phyloP scores from a whole-genome alignment of 2,329 filamentous ascomycete species.

The Epichloe sibirici region DNA sequence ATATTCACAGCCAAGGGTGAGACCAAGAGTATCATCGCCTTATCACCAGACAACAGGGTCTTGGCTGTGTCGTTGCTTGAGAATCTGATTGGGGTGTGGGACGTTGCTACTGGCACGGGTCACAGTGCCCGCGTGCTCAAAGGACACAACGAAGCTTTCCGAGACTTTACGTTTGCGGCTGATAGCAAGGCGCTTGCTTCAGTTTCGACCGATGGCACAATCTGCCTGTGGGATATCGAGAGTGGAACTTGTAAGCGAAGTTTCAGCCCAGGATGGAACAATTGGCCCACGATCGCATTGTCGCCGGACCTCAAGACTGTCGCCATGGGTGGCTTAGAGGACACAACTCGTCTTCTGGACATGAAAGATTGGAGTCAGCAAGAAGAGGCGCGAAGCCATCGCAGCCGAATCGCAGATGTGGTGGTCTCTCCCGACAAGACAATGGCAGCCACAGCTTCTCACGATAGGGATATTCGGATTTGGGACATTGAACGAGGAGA shows the following conservation, averaged over 20 bases:
- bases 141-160: conserved; percentile 5
- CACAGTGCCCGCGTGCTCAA: conserved; percentile 7
- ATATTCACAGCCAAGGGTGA: conserved; percentile 7
- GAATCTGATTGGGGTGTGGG: conserved; percentile 8
- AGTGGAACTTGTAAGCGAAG: conserved; percentile 6
- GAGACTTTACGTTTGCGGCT: conserved; percentile 7
- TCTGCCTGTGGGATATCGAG: conserved; percentile 7
- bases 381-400: conserved; percentile 6
- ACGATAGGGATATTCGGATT: conserved; percentile 6
- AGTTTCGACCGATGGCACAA: conserved; percentile 6
- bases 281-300: conserved; percentile 8
- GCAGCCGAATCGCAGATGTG: conserved; percentile 6
- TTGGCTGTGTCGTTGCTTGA: conserved; percentile 8
- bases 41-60: conserved; percentile 6
- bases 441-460: conserved; percentile 6
- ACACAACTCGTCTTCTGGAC: conserved; percentile 7
- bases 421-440: conserved; percentile 6
- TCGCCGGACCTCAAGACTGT: conserved; percentile 7
- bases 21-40: conserved; percentile 7
- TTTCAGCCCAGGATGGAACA: conserved; percentile 9
- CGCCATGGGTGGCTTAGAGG: conserved; percentile 7
- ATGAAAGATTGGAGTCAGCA: conserved; percentile 6
- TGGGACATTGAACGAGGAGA: conserved; percentile 7
- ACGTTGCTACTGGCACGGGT: conserved; percentile 6
- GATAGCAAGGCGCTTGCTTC: conserved; percentile 7